These are phyloP conservation scores for Aspergillus avenaceus DNA, from an alignment of 495 filamentous ascomycete genomes.

Conservation along the genomic window DNA sequence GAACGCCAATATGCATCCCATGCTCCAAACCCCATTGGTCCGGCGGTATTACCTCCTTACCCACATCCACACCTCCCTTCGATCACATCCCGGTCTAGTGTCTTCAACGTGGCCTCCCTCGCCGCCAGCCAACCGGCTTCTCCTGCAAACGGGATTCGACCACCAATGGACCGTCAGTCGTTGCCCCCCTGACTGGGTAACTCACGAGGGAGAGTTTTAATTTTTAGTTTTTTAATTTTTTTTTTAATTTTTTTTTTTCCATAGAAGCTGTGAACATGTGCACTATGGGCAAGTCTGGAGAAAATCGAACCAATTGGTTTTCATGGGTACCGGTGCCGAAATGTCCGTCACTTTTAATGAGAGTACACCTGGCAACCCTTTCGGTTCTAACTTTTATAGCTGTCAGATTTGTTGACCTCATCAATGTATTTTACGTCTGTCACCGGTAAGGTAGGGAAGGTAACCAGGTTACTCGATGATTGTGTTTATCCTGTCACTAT, in stretches of 20 bases:
- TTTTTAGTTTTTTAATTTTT: no score
- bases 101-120: conserved; percentile 17
- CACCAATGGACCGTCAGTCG: conserved; percentile 6
- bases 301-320: neutral
- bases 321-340: neutral
- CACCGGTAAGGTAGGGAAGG: no score
- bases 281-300: neutral
- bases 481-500: no score
- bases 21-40: conserved; percentile 9
- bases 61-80: neutral
- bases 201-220: no score
- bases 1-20: neutral
- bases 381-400: no score
- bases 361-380: no score
- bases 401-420: no score
- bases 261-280: no score
- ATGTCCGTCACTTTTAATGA: no score
- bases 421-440: no score
- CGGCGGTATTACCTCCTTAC: neutral
- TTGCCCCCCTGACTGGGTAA: conserved; percentile 13
- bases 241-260: no score
- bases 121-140: conserved; percentile 16
- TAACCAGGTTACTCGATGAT: no score
- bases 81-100: conserved; percentile 12
- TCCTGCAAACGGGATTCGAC: conserved; percentile 10